These are phyloP conservation scores for Aurinia saxatilis DNA, from an alignment of 345 rosid species.

Conservation along the genomic window DNA sequence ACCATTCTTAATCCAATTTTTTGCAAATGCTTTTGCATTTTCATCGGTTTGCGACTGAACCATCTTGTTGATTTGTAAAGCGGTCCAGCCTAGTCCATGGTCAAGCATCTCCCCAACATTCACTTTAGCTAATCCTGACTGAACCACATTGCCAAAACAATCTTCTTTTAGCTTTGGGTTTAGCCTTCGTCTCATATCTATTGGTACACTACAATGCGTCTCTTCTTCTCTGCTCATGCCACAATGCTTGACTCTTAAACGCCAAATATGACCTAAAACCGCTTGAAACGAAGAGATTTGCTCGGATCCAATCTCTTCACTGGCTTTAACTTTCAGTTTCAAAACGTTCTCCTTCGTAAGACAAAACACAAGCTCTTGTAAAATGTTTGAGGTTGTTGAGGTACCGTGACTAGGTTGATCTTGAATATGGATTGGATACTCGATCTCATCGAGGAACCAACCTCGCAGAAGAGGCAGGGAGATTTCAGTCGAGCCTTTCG, in stretches of 20 bases:
- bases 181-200: slow-evolving; percentile 17
- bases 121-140: neutral
- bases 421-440: slow-evolving; percentile 19
- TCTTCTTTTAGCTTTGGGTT: neutral
- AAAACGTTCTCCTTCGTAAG: slow-evolving; percentile 14
- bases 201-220: neutral
- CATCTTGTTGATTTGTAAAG: neutral
- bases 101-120: slow-evolving; percentile 12
- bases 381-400: neutral
- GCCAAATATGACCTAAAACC: slow-evolving; percentile 24
- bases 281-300: slow-evolving; percentile 31
- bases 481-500: neutral
- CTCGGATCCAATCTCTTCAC: neutral
- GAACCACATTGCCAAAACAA: slow-evolving; percentile 15
- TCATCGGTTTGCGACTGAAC: slow-evolving; percentile 16
- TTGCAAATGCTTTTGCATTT: neutral
- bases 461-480: neutral
- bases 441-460: neutral
- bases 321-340: slow-evolving; percentile 31
- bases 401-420: neutral
- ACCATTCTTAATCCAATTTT: slow-evolving; percentile 25
- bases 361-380: slow-evolving; percentile 24
- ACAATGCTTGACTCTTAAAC: neutral
- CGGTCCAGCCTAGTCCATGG: slow-evolving; percentile 7
- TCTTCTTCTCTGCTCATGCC: slow-evolving; percentile 8